Evolutionary conservation across 1,139 yeast genomes (phyloP), one percentile per base, ranked within the genome.

Genomic region (Taphrina flavorubra): DNA sequence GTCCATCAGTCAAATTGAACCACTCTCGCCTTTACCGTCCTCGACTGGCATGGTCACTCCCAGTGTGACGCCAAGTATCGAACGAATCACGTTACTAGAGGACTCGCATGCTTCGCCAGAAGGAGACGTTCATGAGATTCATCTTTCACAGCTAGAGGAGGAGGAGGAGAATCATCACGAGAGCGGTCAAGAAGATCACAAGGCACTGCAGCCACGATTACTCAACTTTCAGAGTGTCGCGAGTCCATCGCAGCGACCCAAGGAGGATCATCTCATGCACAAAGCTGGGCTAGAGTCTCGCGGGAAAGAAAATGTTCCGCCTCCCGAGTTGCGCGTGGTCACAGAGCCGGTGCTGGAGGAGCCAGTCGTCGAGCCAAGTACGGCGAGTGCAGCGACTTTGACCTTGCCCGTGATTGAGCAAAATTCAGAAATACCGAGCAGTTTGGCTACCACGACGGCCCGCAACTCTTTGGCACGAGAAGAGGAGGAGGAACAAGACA

Each of bases 261-360:
- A 14, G 42, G 13, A 2, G 10, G 42, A 31, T 4, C 42, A 56
- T n/a, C 18, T 40, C 7, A 7, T 6, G 14, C 6, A 6, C 14
- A 39, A 58, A 11, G 39, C 61, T 2, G 51, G 31, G 5, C 0
- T 20, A 7, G 31, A 20, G 16, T 8, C 40, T 11, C 10, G 20
- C 14, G 67, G 55, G 10, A 55, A 63, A 36, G 67, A 63, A 16
- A 63, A 63, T 36, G 37, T 55, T 18, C 61, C 67, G 16, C 65
- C 65, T 3, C n/a, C 0, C 6, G 39, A 42, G 39, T 1, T 18
- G 20, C 56, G 42, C 11, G 34, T 51, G 14, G 25, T 6, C 1
- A 6, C 10, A n/a, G 18, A 13, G n/a, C 47, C 47, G n/a, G 47
- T 14, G 11, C 1, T 44, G 47, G 2, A 1, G 18, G 47, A n/a